Base-by-base conservation (phyloP, 208 protist genomes). In the Angomonas ambiguus region DNA sequence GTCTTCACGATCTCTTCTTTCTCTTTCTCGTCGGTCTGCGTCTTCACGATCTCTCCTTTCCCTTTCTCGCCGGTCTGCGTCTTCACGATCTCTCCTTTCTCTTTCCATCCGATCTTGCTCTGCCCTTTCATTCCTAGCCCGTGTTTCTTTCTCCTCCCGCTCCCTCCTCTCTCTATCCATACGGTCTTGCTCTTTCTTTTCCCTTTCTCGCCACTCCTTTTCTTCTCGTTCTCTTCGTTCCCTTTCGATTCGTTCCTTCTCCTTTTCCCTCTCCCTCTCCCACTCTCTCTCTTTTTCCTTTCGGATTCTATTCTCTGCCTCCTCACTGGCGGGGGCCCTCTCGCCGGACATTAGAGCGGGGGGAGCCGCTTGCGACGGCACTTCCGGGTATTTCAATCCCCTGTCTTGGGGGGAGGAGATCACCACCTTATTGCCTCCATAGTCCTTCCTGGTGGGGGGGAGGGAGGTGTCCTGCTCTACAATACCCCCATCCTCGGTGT, bases 281-380 rank as follows among this genome's bases (percentile, higher is more conserved):
- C 58, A 63, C 42, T 63, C 24, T 11, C 16, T 42, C 56, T 42
- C 22, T 16, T 63, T 58, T 63, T 32, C 25, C 33, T 63, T 41
- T 41, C 58, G 5, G 8, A 57, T 11, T 42, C 31, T 63, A 57
- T 16, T 63, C 5, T 42, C 60, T 18, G 56, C 1, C 31, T 58
- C 16, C 2, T 22, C 3, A 25, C 20, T 42, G 24, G 24, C 3
- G 3, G 27, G 13, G 13, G 35, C 5, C 5, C 35, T 5, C 45
- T 53, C 45, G 18, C 18, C 24, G 45, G 18, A 27, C 10, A 53
- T 24, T 8, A 53, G 45, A 5, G 16, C 45, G 20, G 45, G 45
- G 18, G 45, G 45, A 20, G 45, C 45, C 18, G 45, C 45, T 8
- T 4, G 13, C 8, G 10, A 27, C 18, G 18, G 18, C 5, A 53